These are phyloP conservation scores for Metschnikowia shivogae DNA, from an alignment of 805 yeast species.

Conservation along the genomic window DNA sequence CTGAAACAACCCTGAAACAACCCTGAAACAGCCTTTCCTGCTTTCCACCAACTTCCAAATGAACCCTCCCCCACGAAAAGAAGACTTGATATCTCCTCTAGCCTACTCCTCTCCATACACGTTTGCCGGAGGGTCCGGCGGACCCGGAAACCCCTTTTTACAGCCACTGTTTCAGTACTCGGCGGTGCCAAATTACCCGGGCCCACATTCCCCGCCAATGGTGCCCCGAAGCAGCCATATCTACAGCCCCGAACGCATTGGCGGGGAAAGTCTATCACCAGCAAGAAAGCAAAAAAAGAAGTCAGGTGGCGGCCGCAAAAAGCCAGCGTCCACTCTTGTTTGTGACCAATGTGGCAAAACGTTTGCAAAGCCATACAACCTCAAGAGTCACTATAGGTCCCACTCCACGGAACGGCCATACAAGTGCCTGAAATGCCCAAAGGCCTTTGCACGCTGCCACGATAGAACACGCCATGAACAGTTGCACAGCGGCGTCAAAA, in stretches of 20 bases:
- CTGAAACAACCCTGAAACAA: too few relatives aligned
- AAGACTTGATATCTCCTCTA: slow-evolving; percentile 8
- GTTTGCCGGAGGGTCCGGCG: neutral
- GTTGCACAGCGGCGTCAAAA: slow-evolving; percentile 69
- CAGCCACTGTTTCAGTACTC: slow-evolving; percentile 3
- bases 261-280: too few relatives aligned
- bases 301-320: neutral
- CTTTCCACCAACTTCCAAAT: neutral
- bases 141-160: neutral
- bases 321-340: slow-evolving; percentile 13
- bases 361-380: slow-evolving; percentile 47
- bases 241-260: neutral
- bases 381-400: slow-evolving; percentile 47
- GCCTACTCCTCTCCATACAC: slow-evolving; percentile 3
- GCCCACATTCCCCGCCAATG: neutral
- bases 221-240: neutral
- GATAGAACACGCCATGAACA: slow-evolving; percentile 74
- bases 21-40: neutral
- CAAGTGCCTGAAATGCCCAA: slow-evolving; percentile 58
- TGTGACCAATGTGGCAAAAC: slow-evolving; percentile 43
- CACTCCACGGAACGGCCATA: slow-evolving; percentile 69
- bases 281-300: too few relatives aligned
- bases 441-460: slow-evolving; percentile 72
- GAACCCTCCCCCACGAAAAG: slow-evolving; percentile 1
- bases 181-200: slow-evolving; percentile 1